Evolutionary conservation across 2,329 filamentous ascomycete genomes (phyloP).

Genomic region (Aureobasidium leucospermi): DNA sequence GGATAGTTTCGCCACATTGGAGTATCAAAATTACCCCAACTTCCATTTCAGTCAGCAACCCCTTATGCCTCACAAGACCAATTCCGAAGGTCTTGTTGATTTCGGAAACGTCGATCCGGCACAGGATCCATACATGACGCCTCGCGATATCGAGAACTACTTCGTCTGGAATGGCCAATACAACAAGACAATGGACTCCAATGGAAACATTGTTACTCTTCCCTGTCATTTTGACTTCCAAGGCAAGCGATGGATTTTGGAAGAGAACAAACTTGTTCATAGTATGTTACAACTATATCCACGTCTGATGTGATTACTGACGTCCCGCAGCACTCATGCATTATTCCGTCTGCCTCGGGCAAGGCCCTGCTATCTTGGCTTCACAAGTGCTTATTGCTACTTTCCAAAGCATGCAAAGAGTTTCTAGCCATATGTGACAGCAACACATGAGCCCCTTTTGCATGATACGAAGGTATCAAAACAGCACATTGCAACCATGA

Average conservation of each 20-base stretch:
- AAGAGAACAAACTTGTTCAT: conserved; percentile 1
- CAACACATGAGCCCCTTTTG: background rate
- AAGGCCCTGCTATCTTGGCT: background rate
- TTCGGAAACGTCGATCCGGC: background rate
- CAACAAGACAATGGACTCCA: background rate
- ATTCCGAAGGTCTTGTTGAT: background rate
- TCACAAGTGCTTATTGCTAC: background rate
- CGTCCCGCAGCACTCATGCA: background rate
- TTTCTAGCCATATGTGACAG: background rate
- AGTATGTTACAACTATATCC: background rate
- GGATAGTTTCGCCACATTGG: background rate
- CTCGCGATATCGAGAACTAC: background rate
- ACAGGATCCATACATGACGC: conserved; percentile 3
- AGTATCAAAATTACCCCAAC: background rate
- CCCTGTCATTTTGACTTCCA: conserved; percentile 4
- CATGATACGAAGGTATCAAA: too few species aligned
- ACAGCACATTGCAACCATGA: too few species aligned
- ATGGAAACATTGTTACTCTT: background rate
- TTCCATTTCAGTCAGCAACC: background rate
- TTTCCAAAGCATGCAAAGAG: conserved; percentile 10
- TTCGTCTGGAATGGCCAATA: conserved; percentile 4
- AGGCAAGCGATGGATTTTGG: conserved; percentile 3
- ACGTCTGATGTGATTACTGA: background rate
- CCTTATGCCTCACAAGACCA: background rate
- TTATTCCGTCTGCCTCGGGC: background rate